Percentiles rank a stretch among this genome's conserved stretches.
Evolutionary conservation across 805 yeast species (phyloP).

Genomic region (Metschnikowia peoriensis): DNA sequence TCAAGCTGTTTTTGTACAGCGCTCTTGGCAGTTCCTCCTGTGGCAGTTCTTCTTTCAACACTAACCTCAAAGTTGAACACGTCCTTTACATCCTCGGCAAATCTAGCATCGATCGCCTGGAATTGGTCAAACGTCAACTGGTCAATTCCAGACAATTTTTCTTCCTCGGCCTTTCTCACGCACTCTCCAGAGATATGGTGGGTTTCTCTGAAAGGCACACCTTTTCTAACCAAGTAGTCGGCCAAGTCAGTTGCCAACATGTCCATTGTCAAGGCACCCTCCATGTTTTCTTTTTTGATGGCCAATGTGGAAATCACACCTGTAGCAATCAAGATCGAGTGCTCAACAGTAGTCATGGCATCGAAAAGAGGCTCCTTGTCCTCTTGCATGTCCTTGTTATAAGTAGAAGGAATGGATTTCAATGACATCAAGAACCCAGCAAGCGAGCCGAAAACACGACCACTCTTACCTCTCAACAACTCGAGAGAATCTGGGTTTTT

Average conservation of each 20-base stretch:
- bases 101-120: slow-evolving; percentile 74
- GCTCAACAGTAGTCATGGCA: slow-evolving; percentile 84
- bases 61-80: slow-evolving; percentile 92
- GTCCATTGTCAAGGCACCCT: slow-evolving; percentile 90
- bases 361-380: slow-evolving; percentile 99
- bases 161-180: slow-evolving; percentile 85
- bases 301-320: slow-evolving; percentile 90
- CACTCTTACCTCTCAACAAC: slow-evolving; percentile 92
- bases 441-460: slow-evolving; percentile 92
- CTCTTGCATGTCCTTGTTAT: slow-evolving; percentile 98
- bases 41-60: slow-evolving; percentile 95
- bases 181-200: slow-evolving; percentile 99
- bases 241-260: slow-evolving; percentile 99
- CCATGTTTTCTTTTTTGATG: slow-evolving; percentile 76
- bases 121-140: slow-evolving; percentile 75
- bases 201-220: slow-evolving; percentile 98
- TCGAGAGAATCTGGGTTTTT: slow-evolving; percentile 97
- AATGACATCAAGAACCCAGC: slow-evolving; percentile 95
- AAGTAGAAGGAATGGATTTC: slow-evolving; percentile 96
- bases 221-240: slow-evolving; percentile 94
- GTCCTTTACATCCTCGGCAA: slow-evolving; percentile 72
- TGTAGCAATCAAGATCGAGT: slow-evolving; percentile 89
- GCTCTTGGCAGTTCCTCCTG: slow-evolving; percentile 93
- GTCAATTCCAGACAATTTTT: slow-evolving; percentile 79
- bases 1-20: slow-evolving; percentile 80